phyloP scores from a whole-genome alignment of 176 grass and related monocot species.

The Phoenix roebelenii region DNA sequence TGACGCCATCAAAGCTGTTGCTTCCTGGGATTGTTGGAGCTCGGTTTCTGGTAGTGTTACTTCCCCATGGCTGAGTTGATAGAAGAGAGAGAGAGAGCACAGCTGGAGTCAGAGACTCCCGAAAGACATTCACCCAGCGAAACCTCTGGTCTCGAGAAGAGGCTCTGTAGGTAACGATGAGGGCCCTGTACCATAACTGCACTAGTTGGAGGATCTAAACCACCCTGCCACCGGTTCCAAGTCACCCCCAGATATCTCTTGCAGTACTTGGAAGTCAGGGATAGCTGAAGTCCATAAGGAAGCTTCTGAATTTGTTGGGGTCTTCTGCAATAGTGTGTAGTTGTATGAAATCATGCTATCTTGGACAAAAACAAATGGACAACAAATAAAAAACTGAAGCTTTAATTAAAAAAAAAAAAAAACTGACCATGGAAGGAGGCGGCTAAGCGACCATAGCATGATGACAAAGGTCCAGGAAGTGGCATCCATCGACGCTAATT shows the following conservation, averaged over 20 bases:
- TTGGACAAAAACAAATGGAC: too few species aligned
- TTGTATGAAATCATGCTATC: neutral
- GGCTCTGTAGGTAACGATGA: slow-evolving; percentile 2
- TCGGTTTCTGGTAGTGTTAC: slow-evolving; percentile 1
- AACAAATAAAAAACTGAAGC: too few species aligned
- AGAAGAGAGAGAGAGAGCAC: slow-evolving; percentile 54
- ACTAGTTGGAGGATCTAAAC: neutral
- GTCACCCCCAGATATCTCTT: slow-evolving; percentile 24
- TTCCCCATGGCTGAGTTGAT: slow-evolving; percentile 34
- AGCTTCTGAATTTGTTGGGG: slow-evolving; percentile 26
- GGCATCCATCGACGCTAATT: slow-evolving; percentile 22
- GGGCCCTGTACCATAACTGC: slow-evolving; percentile 1
- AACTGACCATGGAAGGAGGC: slow-evolving; percentile 11
- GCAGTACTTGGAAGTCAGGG: slow-evolving; percentile 1
- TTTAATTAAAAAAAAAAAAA: too few species aligned
- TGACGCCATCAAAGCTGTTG: slow-evolving; percentile 5
- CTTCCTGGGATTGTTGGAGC: slow-evolving; percentile 1
- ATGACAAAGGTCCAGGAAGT: slow-evolving; percentile 4
- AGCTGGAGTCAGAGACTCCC: slow-evolving; percentile 26
- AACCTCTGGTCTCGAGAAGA: slow-evolving; percentile 13
- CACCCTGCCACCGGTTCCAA: slow-evolving; percentile 1
- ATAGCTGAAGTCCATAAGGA: slow-evolving; percentile 32
- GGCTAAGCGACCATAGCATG: slow-evolving; percentile 9
- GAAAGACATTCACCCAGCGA: slow-evolving; percentile 14
- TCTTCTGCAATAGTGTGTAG: slow-evolving; percentile 6